phyloP scores from a whole-genome alignment of 148 eudicot genomes.

The Euryodendron excelsum region DNA sequence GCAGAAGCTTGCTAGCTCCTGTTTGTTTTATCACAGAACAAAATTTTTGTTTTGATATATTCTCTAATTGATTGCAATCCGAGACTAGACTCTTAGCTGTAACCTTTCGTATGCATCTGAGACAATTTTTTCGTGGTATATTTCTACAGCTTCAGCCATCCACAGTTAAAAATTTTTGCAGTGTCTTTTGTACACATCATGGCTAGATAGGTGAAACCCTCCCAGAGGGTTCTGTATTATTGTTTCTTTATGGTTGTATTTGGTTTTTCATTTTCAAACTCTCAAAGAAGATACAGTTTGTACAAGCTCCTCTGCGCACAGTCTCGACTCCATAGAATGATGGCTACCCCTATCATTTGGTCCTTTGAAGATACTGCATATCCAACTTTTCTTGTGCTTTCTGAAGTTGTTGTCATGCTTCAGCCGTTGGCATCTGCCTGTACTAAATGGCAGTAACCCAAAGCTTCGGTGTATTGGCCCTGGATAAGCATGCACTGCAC shows the following conservation, averaged over 20 bases:
- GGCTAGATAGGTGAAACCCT: background rate
- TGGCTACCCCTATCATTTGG: background rate
- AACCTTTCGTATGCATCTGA: too few relatives aligned
- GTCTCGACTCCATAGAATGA: too few relatives aligned
- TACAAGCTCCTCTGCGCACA: background rate
- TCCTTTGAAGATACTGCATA: background rate
- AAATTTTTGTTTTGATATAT: too few relatives aligned
- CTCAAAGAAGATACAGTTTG: background rate
- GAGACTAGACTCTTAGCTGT: background rate
- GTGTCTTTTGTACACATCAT: background rate
- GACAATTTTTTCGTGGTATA: too few relatives aligned
- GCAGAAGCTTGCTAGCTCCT: background rate
- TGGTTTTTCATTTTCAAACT: background rate
- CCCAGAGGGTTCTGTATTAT: background rate
- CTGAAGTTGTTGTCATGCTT: background rate
- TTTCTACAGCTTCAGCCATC: background rate
- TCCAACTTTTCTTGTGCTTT: background rate
- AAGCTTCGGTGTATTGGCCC: background rate
- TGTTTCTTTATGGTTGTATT: background rate
- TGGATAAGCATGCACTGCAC: background rate
- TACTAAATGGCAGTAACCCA: background rate
- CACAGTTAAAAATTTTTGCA: background rate
- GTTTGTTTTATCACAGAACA: background rate
- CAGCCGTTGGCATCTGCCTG: background rate
- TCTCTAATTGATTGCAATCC: background rate